Evolutionary conservation across 345 rosid genomes (phyloP).

Genomic region (Punica granatum): DNA sequence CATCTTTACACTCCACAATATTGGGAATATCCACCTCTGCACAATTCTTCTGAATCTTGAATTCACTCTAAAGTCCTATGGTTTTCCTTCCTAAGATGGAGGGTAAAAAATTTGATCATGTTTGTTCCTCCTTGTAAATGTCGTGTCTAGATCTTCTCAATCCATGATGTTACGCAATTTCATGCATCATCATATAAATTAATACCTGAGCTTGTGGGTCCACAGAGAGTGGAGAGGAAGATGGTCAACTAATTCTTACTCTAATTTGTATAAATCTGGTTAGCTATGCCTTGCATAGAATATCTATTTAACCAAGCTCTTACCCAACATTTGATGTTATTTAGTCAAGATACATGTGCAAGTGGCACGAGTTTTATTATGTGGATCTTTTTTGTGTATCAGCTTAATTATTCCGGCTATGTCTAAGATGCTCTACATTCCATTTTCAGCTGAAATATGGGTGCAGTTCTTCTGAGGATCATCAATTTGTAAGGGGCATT

Average conservation of each 20-base stretch:
- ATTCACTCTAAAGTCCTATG: not conserved
- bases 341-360: no score
- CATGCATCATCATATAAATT: not conserved
- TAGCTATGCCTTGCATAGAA: no score
- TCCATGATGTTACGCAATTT: not conserved
- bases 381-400: not conserved
- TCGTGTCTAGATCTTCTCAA: not conserved
- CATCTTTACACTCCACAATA: not conserved
- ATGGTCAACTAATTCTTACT: not conserved
- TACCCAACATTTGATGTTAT: no score
- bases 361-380: not conserved
- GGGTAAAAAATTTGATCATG: not conserved
- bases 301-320: no score
- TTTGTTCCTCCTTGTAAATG: conserved; percentile 5
- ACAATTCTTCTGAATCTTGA: not conserved
- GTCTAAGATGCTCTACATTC: conserved; percentile 5
- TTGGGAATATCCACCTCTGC: not conserved
- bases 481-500: conserved; percentile 84
- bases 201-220: not conserved
- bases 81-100: conserved; percentile 1
- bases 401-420: not conserved
- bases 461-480: conserved; percentile 72
- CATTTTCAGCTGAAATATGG: conserved; percentile 63
- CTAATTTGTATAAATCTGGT: no score
- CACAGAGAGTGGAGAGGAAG: not conserved